phyloP scores from a whole-genome alignment of 768 basidiomycete species.

The Hygrophoropsis aurantiaca region DNA sequence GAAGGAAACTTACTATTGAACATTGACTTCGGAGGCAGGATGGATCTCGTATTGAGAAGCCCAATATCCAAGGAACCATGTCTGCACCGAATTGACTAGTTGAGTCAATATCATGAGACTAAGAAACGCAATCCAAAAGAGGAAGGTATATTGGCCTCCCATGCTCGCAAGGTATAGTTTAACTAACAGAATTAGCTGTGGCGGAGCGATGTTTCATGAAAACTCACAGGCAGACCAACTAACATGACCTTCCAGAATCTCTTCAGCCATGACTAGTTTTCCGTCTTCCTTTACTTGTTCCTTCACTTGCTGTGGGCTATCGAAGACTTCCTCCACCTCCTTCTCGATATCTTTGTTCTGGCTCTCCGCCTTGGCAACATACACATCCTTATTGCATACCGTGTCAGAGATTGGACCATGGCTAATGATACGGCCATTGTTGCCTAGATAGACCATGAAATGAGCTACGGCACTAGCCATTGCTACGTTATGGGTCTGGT shows the following conservation, averaged over 20 bases:
- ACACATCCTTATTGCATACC: conserved; percentile 38
- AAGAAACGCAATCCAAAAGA: conserved; percentile 30
- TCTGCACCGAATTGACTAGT: conserved; percentile 26
- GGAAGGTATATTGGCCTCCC: conserved; percentile 23
- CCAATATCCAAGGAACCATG: conserved; percentile 48
- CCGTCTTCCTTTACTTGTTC: conserved; percentile 33
- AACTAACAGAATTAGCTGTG: conserved; percentile 21
- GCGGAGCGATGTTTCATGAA: background rate
- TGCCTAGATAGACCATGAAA: conserved; percentile 53
- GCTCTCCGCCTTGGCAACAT: conserved; percentile 18
- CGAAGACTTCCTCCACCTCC: conserved; percentile 18
- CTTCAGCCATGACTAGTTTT: conserved; percentile 66
- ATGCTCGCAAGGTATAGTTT: conserved; percentile 27
- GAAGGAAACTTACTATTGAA: conserved; percentile 27
- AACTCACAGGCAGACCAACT: conserved; percentile 46
- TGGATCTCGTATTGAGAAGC: conserved; percentile 39
- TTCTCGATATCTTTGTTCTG: conserved; percentile 15
- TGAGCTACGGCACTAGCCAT: conserved; percentile 21
- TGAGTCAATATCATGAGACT: conserved; percentile 21
- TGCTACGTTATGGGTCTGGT: conserved; percentile 33
- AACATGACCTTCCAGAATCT: conserved; percentile 59
- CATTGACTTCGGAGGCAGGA: conserved; percentile 32
- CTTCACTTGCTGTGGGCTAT: conserved; percentile 13
- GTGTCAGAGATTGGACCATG: conserved; percentile 51
- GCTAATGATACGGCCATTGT: conserved; percentile 51